Percentiles rank a stretch among this genome's conserved stretches.
Conservation (phyloP, 768 basidiomycete genomes). For the Royoungia palumana region DNA sequence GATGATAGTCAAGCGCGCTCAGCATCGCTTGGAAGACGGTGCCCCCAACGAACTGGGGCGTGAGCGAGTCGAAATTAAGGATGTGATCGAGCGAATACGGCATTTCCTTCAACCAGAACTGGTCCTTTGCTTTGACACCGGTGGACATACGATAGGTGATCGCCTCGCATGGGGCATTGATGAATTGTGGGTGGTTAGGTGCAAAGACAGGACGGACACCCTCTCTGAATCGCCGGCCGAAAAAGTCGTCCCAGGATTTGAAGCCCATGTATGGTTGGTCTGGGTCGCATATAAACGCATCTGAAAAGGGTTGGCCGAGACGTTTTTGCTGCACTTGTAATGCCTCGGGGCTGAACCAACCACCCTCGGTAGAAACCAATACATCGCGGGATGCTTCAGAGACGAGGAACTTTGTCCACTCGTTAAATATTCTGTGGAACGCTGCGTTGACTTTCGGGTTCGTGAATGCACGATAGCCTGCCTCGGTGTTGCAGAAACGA, state of each 20-base stretch:
- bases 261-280: constrained; percentile 42
- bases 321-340: constrained; percentile 4
- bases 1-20: constrained; percentile 52
- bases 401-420: constrained; percentile 47
- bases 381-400: constrained; percentile 42
- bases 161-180: constrained; percentile 55
- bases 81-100: constrained; percentile 59
- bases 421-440: constrained; percentile 47
- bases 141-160: constrained; percentile 39
- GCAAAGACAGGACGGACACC: constrained; percentile 39
- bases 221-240: constrained; percentile 41
- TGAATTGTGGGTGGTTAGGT: constrained; percentile 29
- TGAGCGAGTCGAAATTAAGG: constrained; percentile 41
- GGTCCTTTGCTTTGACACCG: constrained; percentile 40
- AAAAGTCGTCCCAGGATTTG: constrained; percentile 54
- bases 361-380: constrained; percentile 35
- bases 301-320: constrained; percentile 30
- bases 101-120: constrained; percentile 62
- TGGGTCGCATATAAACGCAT: constrained; percentile 42
- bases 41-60: constrained; percentile 46
- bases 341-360: constrained; percentile 48
- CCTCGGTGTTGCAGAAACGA: constrained; percentile 22
- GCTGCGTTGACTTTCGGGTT: constrained; percentile 43
- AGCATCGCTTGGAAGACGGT: constrained; percentile 59
- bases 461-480: constrained; percentile 22